Evolutionary conservation across 352 stramenopile genomes (phyloP).

Genomic region (Phytophthora syringae): DNA sequence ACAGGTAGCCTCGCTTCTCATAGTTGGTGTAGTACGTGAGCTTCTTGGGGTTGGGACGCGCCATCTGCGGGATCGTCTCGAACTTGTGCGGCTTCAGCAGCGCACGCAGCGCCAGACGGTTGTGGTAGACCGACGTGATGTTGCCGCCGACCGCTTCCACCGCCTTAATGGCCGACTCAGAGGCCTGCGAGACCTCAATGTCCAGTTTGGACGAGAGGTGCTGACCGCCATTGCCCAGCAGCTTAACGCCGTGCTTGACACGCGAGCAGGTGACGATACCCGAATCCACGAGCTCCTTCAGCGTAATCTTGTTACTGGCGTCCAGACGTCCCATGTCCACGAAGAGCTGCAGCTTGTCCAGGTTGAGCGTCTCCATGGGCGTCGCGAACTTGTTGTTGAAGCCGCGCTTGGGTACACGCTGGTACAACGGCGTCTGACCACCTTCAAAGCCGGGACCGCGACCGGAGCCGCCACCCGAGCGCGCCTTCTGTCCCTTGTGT

Average conservation of each 20-base stretch:
- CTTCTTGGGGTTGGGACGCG: constrained; percentile 95
- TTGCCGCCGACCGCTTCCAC: constrained; percentile 94
- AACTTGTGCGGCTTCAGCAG: constrained; percentile 98
- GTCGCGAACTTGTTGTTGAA: constrained; percentile 96
- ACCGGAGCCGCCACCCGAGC: constrained; percentile 83
- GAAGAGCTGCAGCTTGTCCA: constrained; percentile 95
- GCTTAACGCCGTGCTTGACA: constrained; percentile 97
- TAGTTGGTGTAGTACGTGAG: constrained; percentile 98
- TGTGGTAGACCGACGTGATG: constrained; percentile 98
- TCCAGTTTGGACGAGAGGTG: constrained; percentile 90
- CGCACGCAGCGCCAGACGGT: constrained; percentile 93
- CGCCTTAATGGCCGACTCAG: constrained; percentile 93
- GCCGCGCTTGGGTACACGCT: constrained; percentile 97
- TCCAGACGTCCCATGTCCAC: constrained; percentile 97
- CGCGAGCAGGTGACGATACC: constrained; percentile 89
- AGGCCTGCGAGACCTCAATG: constrained; percentile 96
- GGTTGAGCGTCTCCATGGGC: constrained; percentile 93
- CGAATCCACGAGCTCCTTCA: constrained; percentile 92
- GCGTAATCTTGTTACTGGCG: constrained; percentile 91
- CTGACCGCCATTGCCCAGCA: constrained; percentile 91
- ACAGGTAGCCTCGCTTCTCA: constrained; percentile 97
- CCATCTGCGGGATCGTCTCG: constrained; percentile 91
- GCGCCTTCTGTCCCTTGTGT: constrained; percentile 98
- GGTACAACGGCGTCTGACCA: constrained; percentile 98
- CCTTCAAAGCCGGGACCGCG: constrained; percentile 96